Conservation (phyloP, 106 monocot species). For the Gastrodia elata region DNA sequence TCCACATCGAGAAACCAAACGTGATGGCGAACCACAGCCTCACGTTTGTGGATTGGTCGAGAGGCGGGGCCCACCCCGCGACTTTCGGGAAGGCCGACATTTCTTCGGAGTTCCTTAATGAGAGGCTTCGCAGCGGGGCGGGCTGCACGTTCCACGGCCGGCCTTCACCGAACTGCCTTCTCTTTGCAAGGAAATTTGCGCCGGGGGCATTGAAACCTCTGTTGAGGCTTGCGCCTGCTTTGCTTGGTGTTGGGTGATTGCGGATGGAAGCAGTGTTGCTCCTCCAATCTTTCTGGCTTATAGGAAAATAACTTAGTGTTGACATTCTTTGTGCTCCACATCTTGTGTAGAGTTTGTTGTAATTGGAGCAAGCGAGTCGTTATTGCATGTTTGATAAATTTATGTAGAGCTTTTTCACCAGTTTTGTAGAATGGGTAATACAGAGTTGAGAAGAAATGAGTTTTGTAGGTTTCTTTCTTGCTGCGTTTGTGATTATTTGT, state of each 20-base stretch:
- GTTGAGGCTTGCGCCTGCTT: constrained; percentile 20
- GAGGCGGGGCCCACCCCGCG: constrained; percentile 51
- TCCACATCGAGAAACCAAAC: constrained; percentile 30
- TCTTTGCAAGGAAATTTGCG: constrained; percentile 60
- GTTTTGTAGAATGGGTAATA: no score
- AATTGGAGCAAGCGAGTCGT: no score
- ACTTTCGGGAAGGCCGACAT: constrained; percentile 38
- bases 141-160: constrained; percentile 31
- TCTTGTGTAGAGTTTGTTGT: no score
- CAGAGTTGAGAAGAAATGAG: no score
- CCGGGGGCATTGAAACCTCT: constrained; percentile 42
- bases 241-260: constrained; percentile 17
- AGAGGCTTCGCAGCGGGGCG: constrained; percentile 15
- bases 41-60: constrained; percentile 45
- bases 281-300: no score
- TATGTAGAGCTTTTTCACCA: no score
- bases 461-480: no score
- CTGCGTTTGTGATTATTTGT: no score
- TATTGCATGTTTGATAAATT: no score
- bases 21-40: constrained; percentile 38
- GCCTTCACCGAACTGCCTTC: constrained; percentile 19
- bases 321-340: no score
- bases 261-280: no score
- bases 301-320: no score
- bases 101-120: constrained; percentile 24